Evolutionary conservation across 1,284 basidiomycete genomes (phyloP).

Genomic region (Trametes hirsuta): DNA sequence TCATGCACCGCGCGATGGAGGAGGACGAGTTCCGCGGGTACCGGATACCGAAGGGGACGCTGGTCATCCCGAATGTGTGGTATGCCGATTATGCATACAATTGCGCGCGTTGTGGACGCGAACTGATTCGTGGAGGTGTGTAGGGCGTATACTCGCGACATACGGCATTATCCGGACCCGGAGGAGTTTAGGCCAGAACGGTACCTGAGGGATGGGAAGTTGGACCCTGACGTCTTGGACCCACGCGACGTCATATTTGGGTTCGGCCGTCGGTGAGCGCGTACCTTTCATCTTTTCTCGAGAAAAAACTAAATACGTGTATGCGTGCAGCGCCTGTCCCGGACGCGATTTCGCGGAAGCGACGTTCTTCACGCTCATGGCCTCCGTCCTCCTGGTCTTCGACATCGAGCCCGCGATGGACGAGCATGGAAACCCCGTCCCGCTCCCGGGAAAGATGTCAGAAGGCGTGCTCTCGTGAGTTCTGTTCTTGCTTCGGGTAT

Average conservation of each 20-base stretch:
- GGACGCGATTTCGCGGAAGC: slow-evolving; percentile 12
- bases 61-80: slow-evolving; percentile 20
- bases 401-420: slow-evolving; percentile 4
- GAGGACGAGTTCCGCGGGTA: slow-evolving; percentile 21
- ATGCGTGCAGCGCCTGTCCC: slow-evolving; percentile 11
- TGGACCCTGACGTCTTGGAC: slow-evolving; percentile 8
- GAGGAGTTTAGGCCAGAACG: slow-evolving; percentile 22
- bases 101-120: not conserved
- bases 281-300: no score
- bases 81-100: not conserved
- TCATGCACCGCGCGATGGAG: slow-evolving; percentile 14
- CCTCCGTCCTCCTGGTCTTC: slow-evolving; percentile 12
- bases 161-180: slow-evolving; percentile 18
- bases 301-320: not conserved
- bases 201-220: slow-evolving; percentile 18
- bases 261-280: slow-evolving; percentile 14
- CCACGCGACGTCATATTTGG: slow-evolving; percentile 26
- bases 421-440: not conserved
- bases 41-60: slow-evolving; percentile 12
- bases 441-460: not conserved
- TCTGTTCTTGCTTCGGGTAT: not conserved
- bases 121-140: not conserved
- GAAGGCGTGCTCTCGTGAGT: not conserved
- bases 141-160: slow-evolving; percentile 14
- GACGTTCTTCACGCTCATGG: slow-evolving; percentile 1